Percentiles rank a stretch among this genome's conserved stretches.
Conservation (phyloP, 495 filamentous ascomycete species). For the Aspergillus hancockii region DNA sequence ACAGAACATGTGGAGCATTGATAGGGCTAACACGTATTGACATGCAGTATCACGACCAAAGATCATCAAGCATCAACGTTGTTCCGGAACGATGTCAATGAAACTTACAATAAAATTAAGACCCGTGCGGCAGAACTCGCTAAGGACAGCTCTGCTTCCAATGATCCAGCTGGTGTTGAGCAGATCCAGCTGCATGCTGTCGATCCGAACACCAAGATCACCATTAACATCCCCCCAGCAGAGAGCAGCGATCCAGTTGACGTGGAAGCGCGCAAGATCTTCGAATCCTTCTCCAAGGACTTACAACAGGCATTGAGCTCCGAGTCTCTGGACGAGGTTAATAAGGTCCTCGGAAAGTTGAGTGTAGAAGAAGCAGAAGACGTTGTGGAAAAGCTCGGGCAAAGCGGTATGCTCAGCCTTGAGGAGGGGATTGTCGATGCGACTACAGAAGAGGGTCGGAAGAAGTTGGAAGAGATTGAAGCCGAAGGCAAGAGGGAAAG, state of each 20-base stretch:
- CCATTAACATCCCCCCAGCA: constrained; percentile 70
- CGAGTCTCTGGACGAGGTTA: constrained; percentile 88
- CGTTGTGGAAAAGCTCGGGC: constrained; percentile 77
- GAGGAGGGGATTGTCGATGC: constrained; percentile 94
- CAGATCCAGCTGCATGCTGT: constrained; percentile 98
- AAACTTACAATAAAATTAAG: constrained; percentile 80
- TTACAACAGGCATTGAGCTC: constrained; percentile 79
- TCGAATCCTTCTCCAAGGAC: constrained; percentile 78
- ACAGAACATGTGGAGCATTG: neutral
- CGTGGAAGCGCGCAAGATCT: constrained; percentile 69
- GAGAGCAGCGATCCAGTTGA: constrained; percentile 66
- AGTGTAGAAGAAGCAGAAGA: constrained; percentile 90
- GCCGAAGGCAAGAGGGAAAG: constrained; percentile 46
- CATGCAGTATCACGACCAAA: constrained; percentile 77
- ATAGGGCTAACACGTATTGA: constrained; percentile 16
- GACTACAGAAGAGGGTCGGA: constrained; percentile 86
- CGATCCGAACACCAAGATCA: constrained; percentile 89
- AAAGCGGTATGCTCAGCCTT: constrained; percentile 88
- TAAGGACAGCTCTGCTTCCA: constrained; percentile 63
- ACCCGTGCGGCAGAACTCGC: constrained; percentile 75
- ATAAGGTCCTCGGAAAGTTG: constrained; percentile 94
- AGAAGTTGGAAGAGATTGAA: constrained; percentile 77
- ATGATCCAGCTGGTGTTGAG: constrained; percentile 75
- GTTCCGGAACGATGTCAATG: constrained; percentile 89
- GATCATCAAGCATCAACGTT: constrained; percentile 90